Evolutionary conservation across 768 basidiomycete species (phyloP).

Genomic region (Lentinula detonsa): DNA sequence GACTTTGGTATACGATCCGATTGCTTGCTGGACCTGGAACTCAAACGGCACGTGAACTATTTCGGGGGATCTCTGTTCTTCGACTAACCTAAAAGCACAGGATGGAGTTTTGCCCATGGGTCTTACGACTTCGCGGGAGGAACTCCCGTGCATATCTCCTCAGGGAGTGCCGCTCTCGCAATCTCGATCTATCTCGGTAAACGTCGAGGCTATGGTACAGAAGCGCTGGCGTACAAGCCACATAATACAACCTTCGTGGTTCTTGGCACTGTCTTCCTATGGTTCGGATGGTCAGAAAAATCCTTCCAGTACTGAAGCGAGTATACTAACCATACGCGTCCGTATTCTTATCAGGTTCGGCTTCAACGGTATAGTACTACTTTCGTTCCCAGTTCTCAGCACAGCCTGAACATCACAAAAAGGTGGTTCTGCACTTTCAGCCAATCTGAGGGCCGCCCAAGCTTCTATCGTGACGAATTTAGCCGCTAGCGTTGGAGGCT

Average conservation of each 20-base stretch:
- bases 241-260: conserved; percentile 92
- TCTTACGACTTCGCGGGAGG: conserved; percentile 93
- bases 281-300: conserved; percentile 71
- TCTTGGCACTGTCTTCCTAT: conserved; percentile 87
- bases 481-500: conserved; percentile 77
- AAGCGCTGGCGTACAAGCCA: conserved; percentile 85
- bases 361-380: conserved; percentile 88
- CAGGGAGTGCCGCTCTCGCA: conserved; percentile 86
- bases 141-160: conserved; percentile 94
- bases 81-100: conserved; percentile 11
- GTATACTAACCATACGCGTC: neutral
- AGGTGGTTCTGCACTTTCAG: neutral
- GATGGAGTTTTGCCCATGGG: conserved; percentile 72
- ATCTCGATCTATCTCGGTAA: conserved; percentile 90
- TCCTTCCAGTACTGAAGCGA: neutral
- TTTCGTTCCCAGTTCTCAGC: conserved; percentile 25
- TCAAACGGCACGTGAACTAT: conserved; percentile 40
- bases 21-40: conserved; percentile 98
- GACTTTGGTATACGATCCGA: conserved; percentile 86
- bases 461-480: conserved; percentile 94
- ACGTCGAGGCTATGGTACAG: conserved; percentile 87
- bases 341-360: conserved; percentile 42
- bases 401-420: neutral
- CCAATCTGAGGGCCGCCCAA: conserved; percentile 81
- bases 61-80: conserved; percentile 21